A percentile compares a stretch with the other conserved stretches of the same genome.
These are phyloP conservation scores for Rhizopus delemar DNA, from an alignment of 371 early-diverging fungal genomes.

Conservation along the genomic window DNA sequence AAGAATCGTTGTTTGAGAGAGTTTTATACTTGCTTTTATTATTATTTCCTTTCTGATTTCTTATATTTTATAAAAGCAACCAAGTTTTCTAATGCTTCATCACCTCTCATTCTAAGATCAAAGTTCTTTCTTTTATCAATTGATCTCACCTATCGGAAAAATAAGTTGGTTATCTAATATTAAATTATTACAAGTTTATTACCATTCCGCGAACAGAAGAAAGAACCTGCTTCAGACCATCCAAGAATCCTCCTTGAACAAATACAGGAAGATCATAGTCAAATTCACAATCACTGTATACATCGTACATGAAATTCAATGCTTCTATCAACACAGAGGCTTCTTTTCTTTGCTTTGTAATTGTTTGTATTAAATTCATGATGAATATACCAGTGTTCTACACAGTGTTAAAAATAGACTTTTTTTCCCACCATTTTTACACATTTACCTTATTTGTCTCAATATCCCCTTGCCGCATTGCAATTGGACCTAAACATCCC, in stretches of 20 bases:
- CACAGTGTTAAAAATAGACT: slow-evolving; percentile 4
- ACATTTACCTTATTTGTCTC: slow-evolving; percentile 69
- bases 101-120: slow-evolving; percentile 72
- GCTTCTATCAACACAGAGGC: slow-evolving; percentile 68
- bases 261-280: slow-evolving; percentile 87
- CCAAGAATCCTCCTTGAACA: slow-evolving; percentile 66
- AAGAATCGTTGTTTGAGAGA: neutral
- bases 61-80: slow-evolving; percentile 87
- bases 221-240: slow-evolving; percentile 55
- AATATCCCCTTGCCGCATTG: slow-evolving; percentile 67
- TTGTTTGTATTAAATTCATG: slow-evolving; percentile 34
- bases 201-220: slow-evolving; percentile 56
- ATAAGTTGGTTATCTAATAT: neutral
- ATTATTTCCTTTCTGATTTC: slow-evolving; percentile 31
- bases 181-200: slow-evolving; percentile 14
- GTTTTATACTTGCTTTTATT: slow-evolving; percentile 8
- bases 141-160: slow-evolving; percentile 51
- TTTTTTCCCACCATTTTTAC: neutral
- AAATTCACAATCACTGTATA: slow-evolving; percentile 81
- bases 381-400: slow-evolving; percentile 37
- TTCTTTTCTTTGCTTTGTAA: slow-evolving; percentile 21
- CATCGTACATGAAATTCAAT: slow-evolving; percentile 82
- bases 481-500: slow-evolving; percentile 75
- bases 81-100: slow-evolving; percentile 80
- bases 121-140: slow-evolving; percentile 74